Conservation (phyloP, 768 basidiomycete species). For the Tricholoma matsutake region DNA sequence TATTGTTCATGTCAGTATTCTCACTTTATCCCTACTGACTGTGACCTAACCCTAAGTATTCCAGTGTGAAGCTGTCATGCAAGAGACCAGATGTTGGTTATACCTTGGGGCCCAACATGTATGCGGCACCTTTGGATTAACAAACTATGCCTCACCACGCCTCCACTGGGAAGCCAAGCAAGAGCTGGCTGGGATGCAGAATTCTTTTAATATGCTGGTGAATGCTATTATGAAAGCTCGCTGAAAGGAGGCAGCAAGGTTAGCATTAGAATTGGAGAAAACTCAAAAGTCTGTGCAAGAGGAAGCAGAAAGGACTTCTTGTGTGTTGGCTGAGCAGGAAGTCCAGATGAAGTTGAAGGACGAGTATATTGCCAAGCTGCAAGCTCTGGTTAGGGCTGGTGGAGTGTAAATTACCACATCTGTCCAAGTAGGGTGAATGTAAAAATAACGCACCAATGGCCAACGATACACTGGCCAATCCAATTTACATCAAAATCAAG, state of each 20-base stretch:
- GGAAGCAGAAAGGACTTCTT: neutral
- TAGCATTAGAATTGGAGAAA: neutral
- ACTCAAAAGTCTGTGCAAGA: neutral
- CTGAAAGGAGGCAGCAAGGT: neutral
- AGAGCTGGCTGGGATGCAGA: neutral
- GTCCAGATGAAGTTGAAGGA: neutral
- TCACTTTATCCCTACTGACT: no score
- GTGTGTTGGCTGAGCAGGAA: neutral
- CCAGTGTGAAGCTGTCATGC: neutral
- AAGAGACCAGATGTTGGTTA: neutral
- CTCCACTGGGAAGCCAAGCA: neutral
- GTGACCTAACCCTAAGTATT: no score
- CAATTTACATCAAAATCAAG: no score
- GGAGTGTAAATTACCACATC: neutral
- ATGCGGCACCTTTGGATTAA: neutral
- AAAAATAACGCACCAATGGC: neutral
- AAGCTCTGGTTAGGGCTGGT: neutral
- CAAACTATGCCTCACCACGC: neutral
- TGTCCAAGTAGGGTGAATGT: neutral
- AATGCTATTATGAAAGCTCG: neutral
- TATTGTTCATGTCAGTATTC: neutral
- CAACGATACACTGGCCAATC: no score
- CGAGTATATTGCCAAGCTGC: neutral
- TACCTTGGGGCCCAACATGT: neutral
- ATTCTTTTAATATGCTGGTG: neutral